Percentiles rank a stretch among this genome's conserved stretches.
Conservation (phyloP, 352 stramenopile species). For the Pythium plurisporium region DNA sequence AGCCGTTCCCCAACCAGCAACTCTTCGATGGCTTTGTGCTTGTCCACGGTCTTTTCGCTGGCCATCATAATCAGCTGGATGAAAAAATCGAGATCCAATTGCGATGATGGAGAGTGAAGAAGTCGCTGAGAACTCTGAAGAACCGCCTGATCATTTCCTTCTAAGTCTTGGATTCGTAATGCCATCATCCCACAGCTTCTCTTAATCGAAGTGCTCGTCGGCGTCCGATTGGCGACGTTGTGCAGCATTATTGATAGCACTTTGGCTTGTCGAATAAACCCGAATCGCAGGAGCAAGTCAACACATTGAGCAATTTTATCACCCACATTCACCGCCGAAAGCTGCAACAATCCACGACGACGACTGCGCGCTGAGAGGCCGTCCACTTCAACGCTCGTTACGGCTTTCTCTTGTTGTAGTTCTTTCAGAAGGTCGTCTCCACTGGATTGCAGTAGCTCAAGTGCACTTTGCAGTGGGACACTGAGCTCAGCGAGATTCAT, state of each 20-base stretch:
- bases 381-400: background rate
- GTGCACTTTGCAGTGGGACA: constrained; percentile 45
- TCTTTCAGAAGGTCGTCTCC: constrained; percentile 41
- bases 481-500: constrained; percentile 36
- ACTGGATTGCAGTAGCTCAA: constrained; percentile 44
- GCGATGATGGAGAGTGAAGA: background rate
- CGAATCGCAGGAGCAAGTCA: constrained; percentile 39
- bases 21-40: constrained; percentile 1
- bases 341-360: constrained; percentile 24
- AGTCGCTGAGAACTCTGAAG: background rate
- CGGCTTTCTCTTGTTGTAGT: constrained; percentile 26
- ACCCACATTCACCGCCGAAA: constrained; percentile 19
- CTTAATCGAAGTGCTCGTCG: background rate
- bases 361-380: background rate
- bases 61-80: background rate
- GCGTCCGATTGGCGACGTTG: constrained; percentile 24
- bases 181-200: background rate
- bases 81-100: constrained; percentile 5
- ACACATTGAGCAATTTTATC: constrained; percentile 30
- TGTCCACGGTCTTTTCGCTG: background rate
- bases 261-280: constrained; percentile 59
- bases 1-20: constrained; percentile 1
- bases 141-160: constrained; percentile 7
- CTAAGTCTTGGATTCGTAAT: background rate
- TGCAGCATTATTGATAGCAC: constrained; percentile 39